These are phyloP conservation scores for Casuarina equisetifolia DNA, from an alignment of 306 rosid species.

Conservation along the genomic window DNA sequence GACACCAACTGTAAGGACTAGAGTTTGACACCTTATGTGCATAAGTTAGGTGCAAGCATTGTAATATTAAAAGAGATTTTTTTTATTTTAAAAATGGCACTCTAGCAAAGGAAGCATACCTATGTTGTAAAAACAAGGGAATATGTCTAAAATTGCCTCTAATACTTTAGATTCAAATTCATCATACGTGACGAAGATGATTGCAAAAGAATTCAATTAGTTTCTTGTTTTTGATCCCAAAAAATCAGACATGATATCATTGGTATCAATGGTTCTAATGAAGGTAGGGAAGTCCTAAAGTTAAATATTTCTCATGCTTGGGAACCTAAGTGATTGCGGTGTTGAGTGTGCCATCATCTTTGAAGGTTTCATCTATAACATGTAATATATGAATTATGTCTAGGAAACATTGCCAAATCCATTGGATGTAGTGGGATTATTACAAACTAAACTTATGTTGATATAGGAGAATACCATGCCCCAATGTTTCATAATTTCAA, in stretches of 20 bases:
- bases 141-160: conserved; percentile 33
- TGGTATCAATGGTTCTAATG: conserved; percentile 27
- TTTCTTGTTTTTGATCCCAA: conserved; percentile 30
- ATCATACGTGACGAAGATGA: conserved; percentile 43
- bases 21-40: too few relatives aligned
- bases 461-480: background rate
- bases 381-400: background rate
- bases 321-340: conserved; percentile 33
- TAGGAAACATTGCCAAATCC: background rate
- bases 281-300: background rate
- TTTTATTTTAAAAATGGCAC: too few relatives aligned
- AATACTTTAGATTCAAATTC: conserved; percentile 42
- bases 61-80: too few relatives aligned
- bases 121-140: conserved; percentile 41
- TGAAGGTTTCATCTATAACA: conserved; percentile 35
- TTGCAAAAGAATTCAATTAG: conserved; percentile 33
- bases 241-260: conserved; percentile 42
- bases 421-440: background rate
- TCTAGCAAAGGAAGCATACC: conserved; percentile 40
- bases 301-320: too few relatives aligned
- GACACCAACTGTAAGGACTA: too few relatives aligned
- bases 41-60: too few relatives aligned
- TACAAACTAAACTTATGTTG: background rate
- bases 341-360: conserved; percentile 30
- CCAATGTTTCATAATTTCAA: too few relatives aligned